phyloP scores from a whole-genome alignment of 768 basidiomycete genomes.

The Amanita subjunquillea region DNA sequence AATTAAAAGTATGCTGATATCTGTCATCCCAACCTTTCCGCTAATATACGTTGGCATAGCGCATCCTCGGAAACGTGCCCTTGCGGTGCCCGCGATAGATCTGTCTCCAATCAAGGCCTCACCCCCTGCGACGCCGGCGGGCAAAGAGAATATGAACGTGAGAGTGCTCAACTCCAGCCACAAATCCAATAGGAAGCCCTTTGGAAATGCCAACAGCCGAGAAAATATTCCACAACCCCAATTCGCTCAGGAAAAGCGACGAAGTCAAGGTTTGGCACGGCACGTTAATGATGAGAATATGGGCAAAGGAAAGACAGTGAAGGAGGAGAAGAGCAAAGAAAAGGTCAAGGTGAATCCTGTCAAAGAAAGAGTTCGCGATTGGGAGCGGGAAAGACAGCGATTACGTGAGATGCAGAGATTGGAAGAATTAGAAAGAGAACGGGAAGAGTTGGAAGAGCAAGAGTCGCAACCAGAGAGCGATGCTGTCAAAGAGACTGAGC shows the following conservation, averaged over 20 bases:
- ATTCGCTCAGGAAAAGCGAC: constrained; percentile 5
- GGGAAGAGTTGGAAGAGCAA: constrained; percentile 30
- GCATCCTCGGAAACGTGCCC: constrained; percentile 28
- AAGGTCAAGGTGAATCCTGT: constrained; percentile 35
- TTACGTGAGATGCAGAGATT: constrained; percentile 58
- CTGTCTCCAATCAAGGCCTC: constrained; percentile 47
- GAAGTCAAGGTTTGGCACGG: constrained; percentile 4
- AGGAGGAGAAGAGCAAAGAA: constrained; percentile 7
- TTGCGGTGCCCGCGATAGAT: constrained; percentile 22
- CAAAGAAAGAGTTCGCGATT: constrained; percentile 59
- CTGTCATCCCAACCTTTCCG: not conserved
- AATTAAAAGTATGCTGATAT: constrained; percentile 18
- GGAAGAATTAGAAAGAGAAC: constrained; percentile 46
- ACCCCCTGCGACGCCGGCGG: constrained; percentile 30
- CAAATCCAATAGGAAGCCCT: constrained; percentile 19
- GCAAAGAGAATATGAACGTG: constrained; percentile 25
- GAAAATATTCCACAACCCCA: constrained; percentile 15
- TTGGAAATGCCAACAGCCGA: constrained; percentile 18
- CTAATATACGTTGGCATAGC: constrained; percentile 11
- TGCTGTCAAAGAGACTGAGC: constrained; percentile 10
- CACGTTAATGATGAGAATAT: constrained; percentile 4
- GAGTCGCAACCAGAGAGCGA: constrained; percentile 6
- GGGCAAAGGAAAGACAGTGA: constrained; percentile 7
- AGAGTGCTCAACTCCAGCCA: constrained; percentile 11
- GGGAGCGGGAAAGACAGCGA: constrained; percentile 64